Evolutionary conservation across 179 eudicot species (phyloP).

Genomic region (Drosera spatulata): DNA sequence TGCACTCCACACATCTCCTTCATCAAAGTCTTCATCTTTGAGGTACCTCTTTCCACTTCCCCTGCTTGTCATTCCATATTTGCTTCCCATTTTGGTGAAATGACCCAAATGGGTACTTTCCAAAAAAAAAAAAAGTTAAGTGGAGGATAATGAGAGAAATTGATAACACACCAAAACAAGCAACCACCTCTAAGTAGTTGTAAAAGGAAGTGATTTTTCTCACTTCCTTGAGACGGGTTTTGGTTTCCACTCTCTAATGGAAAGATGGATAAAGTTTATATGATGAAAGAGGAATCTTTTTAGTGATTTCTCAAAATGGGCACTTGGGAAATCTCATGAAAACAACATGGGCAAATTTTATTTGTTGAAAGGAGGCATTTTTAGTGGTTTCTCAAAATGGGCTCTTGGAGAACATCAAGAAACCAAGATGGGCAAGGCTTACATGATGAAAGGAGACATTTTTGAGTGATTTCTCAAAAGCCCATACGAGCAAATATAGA

Average conservation of each 20-base stretch:
- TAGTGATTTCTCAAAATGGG: neutral
- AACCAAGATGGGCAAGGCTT: slow-evolving; percentile 34
- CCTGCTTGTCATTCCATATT: slow-evolving; percentile 10
- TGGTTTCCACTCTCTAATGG: neutral
- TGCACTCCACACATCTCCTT: slow-evolving; percentile 50
- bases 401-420: neutral
- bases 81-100: slow-evolving; percentile 13
- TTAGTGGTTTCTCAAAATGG: neutral
- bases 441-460: slow-evolving; percentile 12
- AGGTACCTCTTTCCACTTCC: slow-evolving; percentile 16
- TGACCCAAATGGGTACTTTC: neutral
- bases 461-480: neutral
- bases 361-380: slow-evolving; percentile 9
- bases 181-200: slow-evolving; percentile 15
- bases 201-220: neutral
- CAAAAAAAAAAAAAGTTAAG: slow-evolving; percentile 4
- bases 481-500: too few species aligned
- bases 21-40: slow-evolving; percentile 47
- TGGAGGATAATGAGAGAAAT: slow-evolving; percentile 8
- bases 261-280: neutral
- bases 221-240: neutral
- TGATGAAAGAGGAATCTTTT: neutral
- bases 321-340: neutral
- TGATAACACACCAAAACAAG: slow-evolving; percentile 3
- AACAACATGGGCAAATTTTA: slow-evolving; percentile 36